A percentile compares a stretch with the other conserved stretches of the same genome.
Conservation (phyloP, 2,329 filamentous ascomycete genomes). For the Botrytis galanthina region DNA sequence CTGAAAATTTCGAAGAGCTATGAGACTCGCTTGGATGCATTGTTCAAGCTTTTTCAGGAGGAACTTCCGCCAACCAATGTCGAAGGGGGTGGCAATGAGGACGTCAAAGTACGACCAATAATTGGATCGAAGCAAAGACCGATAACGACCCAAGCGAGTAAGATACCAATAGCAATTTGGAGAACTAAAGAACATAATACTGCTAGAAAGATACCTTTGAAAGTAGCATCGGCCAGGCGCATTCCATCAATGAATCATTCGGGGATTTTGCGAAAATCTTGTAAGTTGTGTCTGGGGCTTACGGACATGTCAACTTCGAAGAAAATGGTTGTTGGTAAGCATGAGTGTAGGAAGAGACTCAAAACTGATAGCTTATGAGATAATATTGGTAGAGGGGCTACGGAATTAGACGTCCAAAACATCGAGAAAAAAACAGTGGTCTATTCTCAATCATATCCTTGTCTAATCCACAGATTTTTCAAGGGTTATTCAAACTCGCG, state of each 20-base stretch:
- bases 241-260: background rate
- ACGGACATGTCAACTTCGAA: background rate
- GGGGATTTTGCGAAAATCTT: background rate
- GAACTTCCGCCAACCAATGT: background rate
- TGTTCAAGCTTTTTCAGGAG: too few species aligned
- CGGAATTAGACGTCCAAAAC: background rate
- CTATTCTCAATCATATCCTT: background rate
- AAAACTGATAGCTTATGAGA: background rate
- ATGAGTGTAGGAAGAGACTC: background rate
- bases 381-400: background rate
- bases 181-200: too few species aligned
- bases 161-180: background rate
- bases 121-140: background rate
- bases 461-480: background rate
- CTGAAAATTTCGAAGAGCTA: background rate
- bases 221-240: background rate
- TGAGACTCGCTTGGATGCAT: background rate
- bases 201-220: background rate
- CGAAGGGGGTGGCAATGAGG: background rate
- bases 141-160: background rate
- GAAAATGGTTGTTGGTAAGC: background rate
- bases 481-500: background rate
- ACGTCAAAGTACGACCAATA: background rate
- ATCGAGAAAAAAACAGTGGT: background rate
- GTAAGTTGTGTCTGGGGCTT: background rate